Conservation (phyloP, 441 rosid genomes). For the Brassica balearica region DNA sequence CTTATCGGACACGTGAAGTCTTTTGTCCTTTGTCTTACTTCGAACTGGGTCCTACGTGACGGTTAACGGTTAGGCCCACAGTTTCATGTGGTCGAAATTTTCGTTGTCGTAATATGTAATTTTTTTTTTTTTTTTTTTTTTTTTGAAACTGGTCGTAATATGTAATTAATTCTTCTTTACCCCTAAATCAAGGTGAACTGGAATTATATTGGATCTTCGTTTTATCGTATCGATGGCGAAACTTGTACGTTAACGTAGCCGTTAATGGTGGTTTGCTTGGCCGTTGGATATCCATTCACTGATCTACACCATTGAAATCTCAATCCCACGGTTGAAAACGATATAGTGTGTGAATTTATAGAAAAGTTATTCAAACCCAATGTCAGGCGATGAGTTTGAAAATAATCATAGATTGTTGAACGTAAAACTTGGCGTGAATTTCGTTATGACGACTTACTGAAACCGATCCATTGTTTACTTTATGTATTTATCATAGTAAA, state of each 20-base stretch:
- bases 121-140: no score
- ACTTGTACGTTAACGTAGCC: constrained; percentile 23
- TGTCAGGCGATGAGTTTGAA: constrained; percentile 17
- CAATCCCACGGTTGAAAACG: constrained; percentile 26
- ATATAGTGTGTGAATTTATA: constrained; percentile 1
- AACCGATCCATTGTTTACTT: neutral
- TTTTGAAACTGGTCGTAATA: no score
- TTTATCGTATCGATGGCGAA: constrained; percentile 19
- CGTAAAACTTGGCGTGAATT: constrained; percentile 36
- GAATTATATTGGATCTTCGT: constrained; percentile 5
- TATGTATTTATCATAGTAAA: neutral
- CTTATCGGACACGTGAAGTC: constrained; percentile 22
- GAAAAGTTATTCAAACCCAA: neutral
- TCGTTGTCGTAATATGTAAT: constrained; percentile 18
- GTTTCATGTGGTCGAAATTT: neutral
- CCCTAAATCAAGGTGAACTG: constrained; percentile 34
- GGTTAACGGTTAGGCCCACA: constrained; percentile 42
- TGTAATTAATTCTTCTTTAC: neutral
- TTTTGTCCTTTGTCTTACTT: constrained; percentile 1
- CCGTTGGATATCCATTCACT: constrained; percentile 18
- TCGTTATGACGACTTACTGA: constrained; percentile 21
- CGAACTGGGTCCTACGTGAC: constrained; percentile 22
- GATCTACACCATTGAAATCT: constrained; percentile 20
- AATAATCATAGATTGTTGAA: neutral
- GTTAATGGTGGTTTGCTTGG: constrained; percentile 20